Base-by-base conservation (phyloP, 2,329 filamentous ascomycete species). In the Clarireedia sp. region DNA sequence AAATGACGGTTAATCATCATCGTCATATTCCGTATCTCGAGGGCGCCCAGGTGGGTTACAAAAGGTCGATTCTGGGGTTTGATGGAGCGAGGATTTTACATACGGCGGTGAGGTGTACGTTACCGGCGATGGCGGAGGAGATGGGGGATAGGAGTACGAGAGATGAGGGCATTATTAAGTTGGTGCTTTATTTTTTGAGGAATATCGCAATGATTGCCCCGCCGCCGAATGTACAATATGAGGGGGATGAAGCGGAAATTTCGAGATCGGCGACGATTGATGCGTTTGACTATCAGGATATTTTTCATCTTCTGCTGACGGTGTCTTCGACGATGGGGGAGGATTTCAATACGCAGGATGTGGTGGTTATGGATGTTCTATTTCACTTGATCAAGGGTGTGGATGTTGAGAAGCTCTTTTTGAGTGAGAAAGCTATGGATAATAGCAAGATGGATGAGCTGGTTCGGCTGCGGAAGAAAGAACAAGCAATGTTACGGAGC, bases 351-450 rank as follows among this genome's bases (percentile, higher is more conserved):
- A 83, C 85, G 16, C 90, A 97, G 63, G 92, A 97, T 67, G 84
- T 92, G 2, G 79, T 90, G n/a, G 72, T 96, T 21, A 81, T 99
- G 72, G 94, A 99, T 68, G 88, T 92, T 40, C 73, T 99, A 26
- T 99, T 96, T 71, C 90, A 97, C 64, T 71, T 99, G 1, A 80
- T 97, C 56, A 97, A 97, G 70, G 89, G 91, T 19, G 84, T 97
- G 14, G 86, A 96, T 68, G 78, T 87, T 2, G 81, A 86, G 57
- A 89, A 90, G 68, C 74, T 99, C 2, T 97, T 96, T 69, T 86
- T 95, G 80, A 81, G 87, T 60, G 84, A 94, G 53, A 77, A 82
- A 60, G 82, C 92, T 67, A 74, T 89, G 48, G 81, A 78, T 59
- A 82, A 79, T 52, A 82, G 82, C 38, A 86, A 87, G 58, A 82